A percentile compares a stretch with the other conserved stretches of the same genome.
These are phyloP conservation scores for Aurifilum marmelostoma DNA, from an alignment of 2,329 filamentous ascomycete genomes.

Conservation along the genomic window DNA sequence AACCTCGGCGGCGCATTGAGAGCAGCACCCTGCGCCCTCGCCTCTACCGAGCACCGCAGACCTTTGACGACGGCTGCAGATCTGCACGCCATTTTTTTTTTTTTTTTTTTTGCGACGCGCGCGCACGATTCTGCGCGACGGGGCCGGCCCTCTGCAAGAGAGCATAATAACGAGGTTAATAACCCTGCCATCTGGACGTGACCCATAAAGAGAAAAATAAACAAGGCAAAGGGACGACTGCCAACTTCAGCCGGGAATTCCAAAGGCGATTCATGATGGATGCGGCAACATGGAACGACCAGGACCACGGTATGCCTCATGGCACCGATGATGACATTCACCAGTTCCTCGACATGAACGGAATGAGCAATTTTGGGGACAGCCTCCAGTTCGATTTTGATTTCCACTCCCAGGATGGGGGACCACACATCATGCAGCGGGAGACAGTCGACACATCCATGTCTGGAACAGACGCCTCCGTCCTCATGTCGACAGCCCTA, in stretches of 20 bases:
- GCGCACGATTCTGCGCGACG: slow-evolving; percentile 14
- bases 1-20: slow-evolving; percentile 9
- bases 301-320: slow-evolving; percentile 58
- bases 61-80: not conserved
- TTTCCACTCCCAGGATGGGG: slow-evolving; percentile 48
- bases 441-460: slow-evolving; percentile 55
- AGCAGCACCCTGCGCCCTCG: not conserved
- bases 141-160: not conserved
- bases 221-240: not conserved
- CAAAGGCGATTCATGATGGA: slow-evolving; percentile 50
- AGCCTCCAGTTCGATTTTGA: slow-evolving; percentile 64
- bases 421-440: slow-evolving; percentile 45
- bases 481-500: slow-evolving; percentile 43
- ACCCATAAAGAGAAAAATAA: too few relatives aligned
- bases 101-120: slow-evolving; percentile 16
- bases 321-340: slow-evolving; percentile 64
- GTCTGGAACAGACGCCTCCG: slow-evolving; percentile 47
- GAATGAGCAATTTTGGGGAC: slow-evolving; percentile 57
- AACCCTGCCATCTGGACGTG: not conserved
- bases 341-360: slow-evolving; percentile 65
- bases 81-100: not conserved
- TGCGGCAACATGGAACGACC: slow-evolving; percentile 57
- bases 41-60: not conserved
- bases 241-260: not conserved
- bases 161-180: not conserved